These are phyloP conservation scores for Saccharomyces hybrid DNA, from an alignment of 1,139 yeast genomes.

Conservation along the genomic window DNA sequence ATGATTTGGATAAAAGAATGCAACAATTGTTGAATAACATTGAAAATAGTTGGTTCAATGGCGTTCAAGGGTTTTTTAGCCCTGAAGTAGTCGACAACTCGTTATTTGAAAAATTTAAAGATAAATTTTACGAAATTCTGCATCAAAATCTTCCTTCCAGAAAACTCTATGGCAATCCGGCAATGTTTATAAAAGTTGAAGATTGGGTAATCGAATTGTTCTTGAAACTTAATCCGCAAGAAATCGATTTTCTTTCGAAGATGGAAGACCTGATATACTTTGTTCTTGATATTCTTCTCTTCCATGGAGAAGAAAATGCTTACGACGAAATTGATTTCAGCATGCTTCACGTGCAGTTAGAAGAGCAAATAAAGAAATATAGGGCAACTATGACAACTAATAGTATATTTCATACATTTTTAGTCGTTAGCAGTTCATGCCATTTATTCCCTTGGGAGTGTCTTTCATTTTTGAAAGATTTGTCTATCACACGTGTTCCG, in stretches of 20 bases:
- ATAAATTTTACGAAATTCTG: slow-evolving; percentile 34
- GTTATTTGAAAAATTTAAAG: slow-evolving; percentile 35
- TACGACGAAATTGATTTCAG: slow-evolving; percentile 60
- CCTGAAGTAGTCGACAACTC: slow-evolving; percentile 28
- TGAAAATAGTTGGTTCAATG: slow-evolving; percentile 75
- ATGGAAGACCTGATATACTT: slow-evolving; percentile 61
- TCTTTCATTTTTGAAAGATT: slow-evolving; percentile 44
- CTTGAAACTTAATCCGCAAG: slow-evolving; percentile 37
- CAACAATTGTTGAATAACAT: slow-evolving; percentile 48
- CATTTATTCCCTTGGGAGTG: slow-evolving; percentile 86
- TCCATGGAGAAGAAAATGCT: slow-evolving; percentile 58
- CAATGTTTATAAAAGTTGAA: slow-evolving; percentile 38
- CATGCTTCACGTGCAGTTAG: slow-evolving; percentile 44
- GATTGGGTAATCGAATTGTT: slow-evolving; percentile 47
- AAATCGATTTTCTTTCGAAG: slow-evolving; percentile 34
- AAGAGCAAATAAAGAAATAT: slow-evolving; percentile 37
- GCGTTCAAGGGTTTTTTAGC: slow-evolving; percentile 57
- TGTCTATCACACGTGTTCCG: slow-evolving; percentile 70
- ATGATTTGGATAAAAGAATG: slow-evolving; percentile 51
- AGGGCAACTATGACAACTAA: slow-evolving; percentile 8
- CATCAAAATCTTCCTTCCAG: slow-evolving; percentile 36
- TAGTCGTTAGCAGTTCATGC: slow-evolving; percentile 61
- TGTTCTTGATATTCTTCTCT: slow-evolving; percentile 50
- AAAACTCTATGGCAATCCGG: slow-evolving; percentile 20
- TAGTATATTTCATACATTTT: slow-evolving; percentile 47